phyloP scores from a whole-genome alignment of 2,329 filamentous ascomycete genomes.

The Verticillium longisporum region DNA sequence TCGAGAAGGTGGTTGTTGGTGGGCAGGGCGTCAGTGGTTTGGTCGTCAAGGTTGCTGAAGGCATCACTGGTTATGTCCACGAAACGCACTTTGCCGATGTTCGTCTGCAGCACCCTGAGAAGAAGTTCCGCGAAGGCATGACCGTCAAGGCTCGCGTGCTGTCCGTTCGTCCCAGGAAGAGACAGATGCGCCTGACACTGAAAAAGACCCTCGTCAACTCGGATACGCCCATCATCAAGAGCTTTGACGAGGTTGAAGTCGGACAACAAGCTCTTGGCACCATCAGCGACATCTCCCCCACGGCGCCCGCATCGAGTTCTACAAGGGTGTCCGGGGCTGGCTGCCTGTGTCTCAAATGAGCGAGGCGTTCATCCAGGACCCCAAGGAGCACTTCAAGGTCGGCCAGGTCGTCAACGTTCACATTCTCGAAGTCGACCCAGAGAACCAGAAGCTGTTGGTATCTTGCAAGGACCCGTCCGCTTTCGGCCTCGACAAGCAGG shows the following conservation, averaged over 20 bases:
- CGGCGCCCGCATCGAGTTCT: slow-evolving; percentile 90
- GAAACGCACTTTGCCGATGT: slow-evolving; percentile 86
- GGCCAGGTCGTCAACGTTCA: slow-evolving; percentile 92
- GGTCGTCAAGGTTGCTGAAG: slow-evolving; percentile 76
- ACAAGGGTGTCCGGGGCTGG: slow-evolving; percentile 75
- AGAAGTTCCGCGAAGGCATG: slow-evolving; percentile 86
- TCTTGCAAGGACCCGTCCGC: slow-evolving; percentile 86
- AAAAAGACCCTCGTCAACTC: slow-evolving; percentile 95
- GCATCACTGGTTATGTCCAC: slow-evolving; percentile 81
- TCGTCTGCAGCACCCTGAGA: slow-evolving; percentile 83
- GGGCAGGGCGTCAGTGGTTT: slow-evolving; percentile 73
- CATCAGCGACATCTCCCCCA: slow-evolving; percentile 71
- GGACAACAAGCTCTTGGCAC: slow-evolving; percentile 81
- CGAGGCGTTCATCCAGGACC: slow-evolving; percentile 88
- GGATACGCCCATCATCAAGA: slow-evolving; percentile 70
- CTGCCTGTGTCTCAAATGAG: slow-evolving; percentile 96
- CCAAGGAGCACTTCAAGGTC: slow-evolving; percentile 77
- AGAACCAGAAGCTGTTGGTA: slow-evolving; percentile 67
- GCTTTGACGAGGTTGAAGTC: slow-evolving; percentile 65
- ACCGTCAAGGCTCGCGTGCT: slow-evolving; percentile 81
- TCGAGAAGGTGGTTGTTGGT: slow-evolving; percentile 79
- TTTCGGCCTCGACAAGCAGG: slow-evolving; percentile 69
- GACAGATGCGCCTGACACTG: slow-evolving; percentile 77
- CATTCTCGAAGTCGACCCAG: slow-evolving; percentile 71
- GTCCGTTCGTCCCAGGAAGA: slow-evolving; percentile 67